Base-by-base conservation (phyloP, 345 rosid genomes). In the Geranium rotundifolium region DNA sequence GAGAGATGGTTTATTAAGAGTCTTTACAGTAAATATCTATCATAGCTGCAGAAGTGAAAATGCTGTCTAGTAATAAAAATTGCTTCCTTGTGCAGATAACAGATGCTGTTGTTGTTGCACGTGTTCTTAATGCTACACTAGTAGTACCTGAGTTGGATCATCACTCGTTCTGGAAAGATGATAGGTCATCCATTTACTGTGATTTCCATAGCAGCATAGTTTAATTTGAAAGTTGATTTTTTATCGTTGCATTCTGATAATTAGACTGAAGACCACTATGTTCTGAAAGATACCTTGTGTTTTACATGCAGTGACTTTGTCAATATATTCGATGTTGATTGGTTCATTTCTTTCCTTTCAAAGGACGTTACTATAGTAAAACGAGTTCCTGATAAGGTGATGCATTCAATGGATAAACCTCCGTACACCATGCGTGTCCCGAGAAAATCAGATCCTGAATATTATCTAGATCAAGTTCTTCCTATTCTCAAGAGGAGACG, bases 361-460 rank as follows among this genome's bases (percentile, higher is more conserved):
- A 90, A 88, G 76, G 97, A 95, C 71, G 91, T 95, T 54, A 84
- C 89, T 18, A 77, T 90, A 64, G 89, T 95, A 58, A 95, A 85
- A 90, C 76, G 90, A 78, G 93, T 95, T 73, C 99, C 99, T 62
- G 91, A 90, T 65, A 90, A 78, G 71, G 75, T 86, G 67, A 90
- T 88, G 97, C 76, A 89, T 60, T 82, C 95, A 34, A 85, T 93
- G 97, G 96, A 88, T 71, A 93, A 86, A 72, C 97, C 96, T 77
- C 97, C 96, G 0, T 93, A 93, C 69, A 86, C 95, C 5, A 93
- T 84, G 86, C 96, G 99, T 59, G 97, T 93, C 50, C 99, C 99
- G 0, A 84, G 99, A 73, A 93, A 93, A 76, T 93, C 97, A 19
- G 76, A 86, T 29, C 91, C 95, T 14, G 97, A 90, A 70, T 93